Percentiles rank a stretch among this genome's conserved stretches.
These are phyloP conservation scores for Boechera stricta DNA, from an alignment of 345 rosid species.

Conservation along the genomic window DNA sequence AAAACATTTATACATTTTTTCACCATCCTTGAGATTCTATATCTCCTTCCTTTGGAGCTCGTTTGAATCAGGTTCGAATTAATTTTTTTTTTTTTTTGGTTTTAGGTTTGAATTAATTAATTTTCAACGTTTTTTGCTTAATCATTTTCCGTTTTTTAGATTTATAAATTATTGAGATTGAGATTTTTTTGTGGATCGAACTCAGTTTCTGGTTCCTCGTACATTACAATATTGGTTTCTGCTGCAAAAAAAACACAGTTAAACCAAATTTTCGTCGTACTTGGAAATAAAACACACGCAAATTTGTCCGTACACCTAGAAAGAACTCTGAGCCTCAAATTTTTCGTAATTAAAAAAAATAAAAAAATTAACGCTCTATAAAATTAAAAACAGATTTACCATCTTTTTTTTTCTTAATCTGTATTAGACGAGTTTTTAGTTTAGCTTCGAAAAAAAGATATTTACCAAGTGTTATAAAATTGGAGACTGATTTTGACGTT, in stretches of 20 bases:
- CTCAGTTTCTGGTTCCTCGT: conserved; percentile 34
- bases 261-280: background rate
- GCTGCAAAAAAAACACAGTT: conserved; percentile 1
- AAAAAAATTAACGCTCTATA: background rate
- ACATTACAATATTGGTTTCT: conserved; percentile 26
- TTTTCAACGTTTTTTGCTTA: background rate
- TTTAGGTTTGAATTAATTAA: conserved; percentile 1
- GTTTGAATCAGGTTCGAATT: conserved; percentile 37
- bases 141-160: background rate
- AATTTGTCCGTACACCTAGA: conserved; percentile 33
- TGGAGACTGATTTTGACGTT: conserved; percentile 14
- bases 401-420: background rate
- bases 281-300: conserved; percentile 12
- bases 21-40: background rate
- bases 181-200: background rate
- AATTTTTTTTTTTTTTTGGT: too few relatives aligned
- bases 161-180: background rate
- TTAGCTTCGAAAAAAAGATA: background rate
- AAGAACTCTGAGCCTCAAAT: background rate
- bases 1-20: background rate
- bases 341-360: background rate
- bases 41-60: background rate
- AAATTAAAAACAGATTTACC: background rate
- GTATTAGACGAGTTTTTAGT: background rate
- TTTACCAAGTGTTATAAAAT: background rate